Base-by-base conservation (phyloP, 805 yeast species). In the Kuraishia borneana region DNA sequence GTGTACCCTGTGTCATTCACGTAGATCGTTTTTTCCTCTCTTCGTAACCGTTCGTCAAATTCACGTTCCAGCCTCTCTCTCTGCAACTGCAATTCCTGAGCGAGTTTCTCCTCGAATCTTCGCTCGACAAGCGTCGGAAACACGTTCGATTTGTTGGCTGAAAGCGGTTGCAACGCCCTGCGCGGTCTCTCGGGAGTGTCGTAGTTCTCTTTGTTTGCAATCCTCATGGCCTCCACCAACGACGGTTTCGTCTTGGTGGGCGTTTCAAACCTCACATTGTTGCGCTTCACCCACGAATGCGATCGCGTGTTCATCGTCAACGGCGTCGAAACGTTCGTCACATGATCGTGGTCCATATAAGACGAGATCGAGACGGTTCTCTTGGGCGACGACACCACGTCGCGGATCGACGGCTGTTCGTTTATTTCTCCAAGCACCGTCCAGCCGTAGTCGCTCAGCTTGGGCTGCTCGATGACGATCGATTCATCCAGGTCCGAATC, bases 1-100 rank as follows among this genome's bases (percentile, higher is more conserved):
- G 80, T 88, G 49, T 83, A 89, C 29, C 67, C 67, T 22, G 65
- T 65, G 2, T 70, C 75, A 50, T 85, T 83, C 1, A 79, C 69
- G 3, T 45, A 36, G 9, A 54, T 21, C 2, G 43, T 10, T 13
- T 25, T 25, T 6, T 12, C 28, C 28, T 25, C 28, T 29, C 21
- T 10, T 13, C 19, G 21, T 23, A 17, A 18, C 3, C n/a, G 23
- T 26, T 10, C 20, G 13, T 26, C 14, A 25, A 21, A 16, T 20
- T 19, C 5, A 25, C 26, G 26, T 13, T 33, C 27, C 7, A 45
- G 39, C n/a, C 36, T 36, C 18, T 37, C 41, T 32, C 41, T 44
- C 31, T 48, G 51, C 10, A 28, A 32, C 21, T 39, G 32, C 8
- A 46, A 26, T 35, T 48, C 47, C 17, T 41, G 36, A 21, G 45